A percentile compares a stretch with the other conserved stretches of the same genome.
Conservation (phyloP, 305 asterid genomes). For the Fraxinus sp. region DNA sequence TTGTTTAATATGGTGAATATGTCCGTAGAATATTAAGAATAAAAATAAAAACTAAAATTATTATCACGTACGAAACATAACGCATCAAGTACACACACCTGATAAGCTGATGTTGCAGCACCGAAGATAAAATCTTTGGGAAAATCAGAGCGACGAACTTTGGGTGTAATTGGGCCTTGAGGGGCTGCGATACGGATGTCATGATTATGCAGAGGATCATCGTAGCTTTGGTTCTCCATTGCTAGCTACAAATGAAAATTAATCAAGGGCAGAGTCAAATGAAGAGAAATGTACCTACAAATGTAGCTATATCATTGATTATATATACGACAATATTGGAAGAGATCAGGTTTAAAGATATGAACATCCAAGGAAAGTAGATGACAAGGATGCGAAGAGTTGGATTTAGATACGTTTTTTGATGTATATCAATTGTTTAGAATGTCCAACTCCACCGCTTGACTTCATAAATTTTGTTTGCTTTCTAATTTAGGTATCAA, state of each 20-base stretch:
- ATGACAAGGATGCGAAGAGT: background rate
- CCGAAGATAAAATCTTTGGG: background rate
- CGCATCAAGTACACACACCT: background rate
- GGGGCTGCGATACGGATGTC: background rate
- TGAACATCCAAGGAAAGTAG: background rate
- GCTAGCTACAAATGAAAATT: background rate
- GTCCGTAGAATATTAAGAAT: background rate
- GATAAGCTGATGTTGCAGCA: background rate
- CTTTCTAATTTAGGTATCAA: no score
- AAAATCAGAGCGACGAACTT: background rate
- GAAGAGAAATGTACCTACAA: background rate
- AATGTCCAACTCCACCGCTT: no score
- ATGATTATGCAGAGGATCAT: background rate
- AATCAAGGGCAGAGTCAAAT: background rate
- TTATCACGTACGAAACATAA: no score
- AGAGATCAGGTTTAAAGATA: background rate
- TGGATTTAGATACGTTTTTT: no score
- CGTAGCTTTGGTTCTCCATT: background rate
- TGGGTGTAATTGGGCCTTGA: background rate
- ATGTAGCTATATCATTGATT: background rate
- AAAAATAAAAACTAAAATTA: background rate
- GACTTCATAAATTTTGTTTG: no score
- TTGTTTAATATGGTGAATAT: background rate
- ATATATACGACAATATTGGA: background rate
- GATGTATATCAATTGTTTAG: no score